These are phyloP conservation scores for Besnoitia besnoiti DNA, from an alignment of 169 alveolate species.

Conservation along the genomic window DNA sequence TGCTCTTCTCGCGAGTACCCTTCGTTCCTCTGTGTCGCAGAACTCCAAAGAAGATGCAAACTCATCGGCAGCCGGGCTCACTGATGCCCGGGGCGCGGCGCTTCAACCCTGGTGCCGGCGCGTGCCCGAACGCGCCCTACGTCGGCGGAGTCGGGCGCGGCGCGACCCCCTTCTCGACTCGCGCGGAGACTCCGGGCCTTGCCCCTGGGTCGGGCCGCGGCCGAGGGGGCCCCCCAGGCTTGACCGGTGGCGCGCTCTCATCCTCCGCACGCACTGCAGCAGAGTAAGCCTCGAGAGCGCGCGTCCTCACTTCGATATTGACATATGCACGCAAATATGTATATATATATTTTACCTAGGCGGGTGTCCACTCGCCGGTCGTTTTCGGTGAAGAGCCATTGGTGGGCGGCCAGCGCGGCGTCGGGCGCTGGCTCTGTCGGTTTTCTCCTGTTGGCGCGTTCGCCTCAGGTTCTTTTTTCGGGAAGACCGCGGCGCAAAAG, in stretches of 20 bases:
- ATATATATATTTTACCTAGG: not conserved
- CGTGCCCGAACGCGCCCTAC: conserved; percentile 48
- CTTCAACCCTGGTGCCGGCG: conserved; percentile 49
- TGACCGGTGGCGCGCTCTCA: not conserved
- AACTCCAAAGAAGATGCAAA: not conserved
- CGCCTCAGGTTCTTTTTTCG: too few species aligned
- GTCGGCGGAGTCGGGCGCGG: conserved; percentile 69
- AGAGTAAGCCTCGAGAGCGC: not conserved
- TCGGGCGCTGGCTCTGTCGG: not conserved
- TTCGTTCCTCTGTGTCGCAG: conserved; percentile 24
- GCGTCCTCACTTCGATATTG: not conserved
- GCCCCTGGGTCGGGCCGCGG: conserved; percentile 24
- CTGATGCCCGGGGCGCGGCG: conserved; percentile 62
- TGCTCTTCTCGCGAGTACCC: conserved; percentile 63
- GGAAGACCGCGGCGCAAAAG: too few species aligned
- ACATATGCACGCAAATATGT: not conserved
- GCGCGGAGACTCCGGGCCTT: conserved; percentile 68
- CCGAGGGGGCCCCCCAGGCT: not conserved
- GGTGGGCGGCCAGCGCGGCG: too few species aligned
- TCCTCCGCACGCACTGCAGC: conserved; percentile 14
- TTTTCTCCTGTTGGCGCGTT: too few species aligned
- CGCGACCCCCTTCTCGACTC: conserved; percentile 62
- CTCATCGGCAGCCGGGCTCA: conserved; percentile 39
- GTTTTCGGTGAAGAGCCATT: not conserved
- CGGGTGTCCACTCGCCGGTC: not conserved